phyloP scores from a whole-genome alignment of 148 eudicot genomes.

The Rhododendron kiyosumense region DNA sequence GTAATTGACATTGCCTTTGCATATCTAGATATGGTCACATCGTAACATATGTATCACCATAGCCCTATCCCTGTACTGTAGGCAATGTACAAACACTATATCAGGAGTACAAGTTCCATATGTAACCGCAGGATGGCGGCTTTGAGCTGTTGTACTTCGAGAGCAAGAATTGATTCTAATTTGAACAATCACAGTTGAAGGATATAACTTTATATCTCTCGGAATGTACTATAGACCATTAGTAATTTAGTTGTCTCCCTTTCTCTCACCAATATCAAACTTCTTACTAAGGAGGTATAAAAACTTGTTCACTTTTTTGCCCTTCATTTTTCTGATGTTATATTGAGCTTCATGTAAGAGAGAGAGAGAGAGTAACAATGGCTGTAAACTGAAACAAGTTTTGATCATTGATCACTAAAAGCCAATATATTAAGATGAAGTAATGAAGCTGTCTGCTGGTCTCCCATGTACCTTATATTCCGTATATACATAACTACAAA shows the following conservation, averaged over 20 bases:
- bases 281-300: not conserved
- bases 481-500: not conserved
- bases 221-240: not conserved
- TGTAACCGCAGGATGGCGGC: not conserved
- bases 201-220: not conserved
- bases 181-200: not conserved
- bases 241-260: not conserved
- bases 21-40: not conserved
- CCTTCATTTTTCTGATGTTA: not conserved
- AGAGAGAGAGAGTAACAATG: not conserved
- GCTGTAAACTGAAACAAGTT: constrained; percentile 1
- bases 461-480: not conserved
- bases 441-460: not conserved
- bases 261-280: not conserved
- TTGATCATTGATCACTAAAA: not conserved
- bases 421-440: not conserved
- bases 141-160: not conserved
- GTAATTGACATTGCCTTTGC: not conserved
- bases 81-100: not conserved
- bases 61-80: not conserved
- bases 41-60: not conserved
- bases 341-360: not conserved
- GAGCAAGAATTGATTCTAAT: not conserved
- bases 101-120: not conserved
- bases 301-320: not conserved